These are phyloP conservation scores for Prunus armeniaca DNA, from an alignment of 306 rosid genomes.

Conservation along the genomic window DNA sequence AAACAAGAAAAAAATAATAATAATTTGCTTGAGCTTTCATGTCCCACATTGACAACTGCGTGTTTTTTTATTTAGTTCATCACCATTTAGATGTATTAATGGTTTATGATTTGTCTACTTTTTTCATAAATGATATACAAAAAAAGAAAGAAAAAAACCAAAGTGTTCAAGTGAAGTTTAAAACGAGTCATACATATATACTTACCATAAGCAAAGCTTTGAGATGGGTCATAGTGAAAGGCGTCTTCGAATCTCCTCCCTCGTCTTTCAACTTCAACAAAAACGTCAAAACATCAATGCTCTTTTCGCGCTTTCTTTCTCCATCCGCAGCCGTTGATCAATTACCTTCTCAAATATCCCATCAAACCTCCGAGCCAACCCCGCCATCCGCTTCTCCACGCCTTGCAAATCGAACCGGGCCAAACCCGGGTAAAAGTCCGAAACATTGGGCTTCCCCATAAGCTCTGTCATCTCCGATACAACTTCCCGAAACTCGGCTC, in stretches of 20 bases:
- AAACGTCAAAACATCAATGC: conserved; percentile 52
- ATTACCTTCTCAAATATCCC: conserved; percentile 58
- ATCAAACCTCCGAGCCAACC: conserved; percentile 36
- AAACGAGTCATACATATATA: too few relatives aligned
- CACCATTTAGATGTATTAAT: too few relatives aligned
- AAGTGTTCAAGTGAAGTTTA: too few relatives aligned
- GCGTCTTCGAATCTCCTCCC: conserved; percentile 42
- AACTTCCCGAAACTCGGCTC: conserved; percentile 58
- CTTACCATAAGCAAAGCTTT: conserved; percentile 73
- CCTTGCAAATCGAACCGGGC: conserved; percentile 84
- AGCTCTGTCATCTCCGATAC: conserved; percentile 41
- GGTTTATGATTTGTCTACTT: too few relatives aligned
- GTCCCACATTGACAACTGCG: too few relatives aligned
- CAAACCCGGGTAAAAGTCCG: conserved; percentile 66
- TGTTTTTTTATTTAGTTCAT: too few relatives aligned
- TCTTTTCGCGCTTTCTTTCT: neutral
- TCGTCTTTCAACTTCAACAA: conserved; percentile 56
- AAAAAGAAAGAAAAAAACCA: too few relatives aligned
- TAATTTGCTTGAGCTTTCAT: too few relatives aligned
- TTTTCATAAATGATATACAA: too few relatives aligned
- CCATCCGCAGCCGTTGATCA: conserved; percentile 20
- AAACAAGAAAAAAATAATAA: too few relatives aligned
- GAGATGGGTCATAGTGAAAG: conserved; percentile 46
- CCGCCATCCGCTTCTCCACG: conserved; percentile 40
- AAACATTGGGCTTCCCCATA: conserved; percentile 56